Percentiles rank a stretch among this genome's conserved stretches.
These are phyloP conservation scores for Talaromyces sp. DNA, from an alignment of 2,329 filamentous ascomycete genomes.

Conservation along the genomic window DNA sequence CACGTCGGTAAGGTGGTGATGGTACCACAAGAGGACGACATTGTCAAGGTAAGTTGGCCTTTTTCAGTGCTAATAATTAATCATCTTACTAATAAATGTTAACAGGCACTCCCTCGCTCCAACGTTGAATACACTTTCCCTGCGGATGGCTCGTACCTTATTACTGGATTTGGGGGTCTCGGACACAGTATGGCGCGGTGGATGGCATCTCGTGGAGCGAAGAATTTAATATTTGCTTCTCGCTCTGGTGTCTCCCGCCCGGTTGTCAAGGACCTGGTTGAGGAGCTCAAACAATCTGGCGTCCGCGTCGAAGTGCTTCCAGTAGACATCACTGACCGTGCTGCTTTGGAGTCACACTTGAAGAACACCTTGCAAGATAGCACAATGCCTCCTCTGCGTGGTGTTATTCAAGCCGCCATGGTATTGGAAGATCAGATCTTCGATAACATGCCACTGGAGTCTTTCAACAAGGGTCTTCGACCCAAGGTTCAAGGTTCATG, in stretches of 20 bases:
- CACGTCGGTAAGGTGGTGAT: conserved; percentile 3
- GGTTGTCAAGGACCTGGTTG: conserved; percentile 4
- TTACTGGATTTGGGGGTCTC: conserved; percentile 13
- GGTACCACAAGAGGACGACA: background rate
- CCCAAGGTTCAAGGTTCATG: conserved; percentile 37
- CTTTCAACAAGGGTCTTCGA: conserved; percentile 20
- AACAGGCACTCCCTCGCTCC: background rate
- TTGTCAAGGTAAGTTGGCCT: background rate
- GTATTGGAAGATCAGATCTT: conserved; percentile 31
- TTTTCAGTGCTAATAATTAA: background rate
- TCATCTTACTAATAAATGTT: background rate
- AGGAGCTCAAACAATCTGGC: background rate
- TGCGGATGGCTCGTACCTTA: background rate
- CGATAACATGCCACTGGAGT: conserved; percentile 23
- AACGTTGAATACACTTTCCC: background rate
- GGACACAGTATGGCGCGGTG: conserved; percentile 25
- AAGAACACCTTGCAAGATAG: background rate
- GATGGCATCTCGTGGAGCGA: conserved; percentile 25
- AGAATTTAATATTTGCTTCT: conserved; percentile 24
- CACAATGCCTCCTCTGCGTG: conserved; percentile 23
- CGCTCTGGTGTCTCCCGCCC: conserved; percentile 18
- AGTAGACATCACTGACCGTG: background rate
- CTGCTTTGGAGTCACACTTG: background rate
- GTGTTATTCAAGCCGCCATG: conserved; percentile 34
- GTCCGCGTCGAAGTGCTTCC: background rate